These are phyloP conservation scores for Verticillium nubilum DNA, from an alignment of 2,329 filamentous ascomycete species.

Conservation along the genomic window DNA sequence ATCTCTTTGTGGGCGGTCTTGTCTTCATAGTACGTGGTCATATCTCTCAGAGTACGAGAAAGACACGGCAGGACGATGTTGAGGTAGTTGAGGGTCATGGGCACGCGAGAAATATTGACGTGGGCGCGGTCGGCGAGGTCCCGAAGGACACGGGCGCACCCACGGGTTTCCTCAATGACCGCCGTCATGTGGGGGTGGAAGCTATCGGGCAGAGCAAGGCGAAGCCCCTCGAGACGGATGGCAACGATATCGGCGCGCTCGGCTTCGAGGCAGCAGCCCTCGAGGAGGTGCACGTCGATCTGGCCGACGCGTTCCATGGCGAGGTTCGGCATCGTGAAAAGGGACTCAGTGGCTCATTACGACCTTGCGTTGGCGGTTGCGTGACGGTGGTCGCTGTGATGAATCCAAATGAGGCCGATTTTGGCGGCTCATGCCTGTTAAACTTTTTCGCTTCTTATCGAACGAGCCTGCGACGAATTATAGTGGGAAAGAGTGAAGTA, in stretches of 20 bases:
- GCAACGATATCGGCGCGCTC: slow-evolving; percentile 44
- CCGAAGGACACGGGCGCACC: slow-evolving; percentile 39
- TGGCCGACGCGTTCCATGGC: slow-evolving; percentile 15
- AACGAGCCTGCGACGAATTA: background rate
- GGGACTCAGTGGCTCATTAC: background rate
- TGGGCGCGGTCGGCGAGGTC: slow-evolving; percentile 50
- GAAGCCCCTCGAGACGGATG: slow-evolving; percentile 42
- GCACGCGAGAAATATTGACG: slow-evolving; percentile 42
- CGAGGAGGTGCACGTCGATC: slow-evolving; percentile 34
- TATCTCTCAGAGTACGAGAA: slow-evolving; percentile 45
- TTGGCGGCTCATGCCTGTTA: background rate
- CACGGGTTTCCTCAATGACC: slow-evolving; percentile 41
- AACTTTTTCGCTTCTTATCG: background rate
- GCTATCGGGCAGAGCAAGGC: slow-evolving; percentile 34
- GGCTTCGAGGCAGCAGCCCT: slow-evolving; percentile 50
- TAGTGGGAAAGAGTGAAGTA: background rate
- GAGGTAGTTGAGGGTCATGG: slow-evolving; percentile 48
- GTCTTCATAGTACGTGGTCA: slow-evolving; percentile 46
- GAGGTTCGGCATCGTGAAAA: background rate
- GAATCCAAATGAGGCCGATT: background rate
- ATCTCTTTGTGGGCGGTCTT: slow-evolving; percentile 37
- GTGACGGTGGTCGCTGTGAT: background rate
- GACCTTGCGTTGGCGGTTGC: background rate
- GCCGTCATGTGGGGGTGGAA: slow-evolving; percentile 41
- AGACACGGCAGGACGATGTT: slow-evolving; percentile 52